These are phyloP conservation scores for Mesembryanthemum crystallinum DNA, from an alignment of 148 eudicot species.

Conservation along the genomic window DNA sequence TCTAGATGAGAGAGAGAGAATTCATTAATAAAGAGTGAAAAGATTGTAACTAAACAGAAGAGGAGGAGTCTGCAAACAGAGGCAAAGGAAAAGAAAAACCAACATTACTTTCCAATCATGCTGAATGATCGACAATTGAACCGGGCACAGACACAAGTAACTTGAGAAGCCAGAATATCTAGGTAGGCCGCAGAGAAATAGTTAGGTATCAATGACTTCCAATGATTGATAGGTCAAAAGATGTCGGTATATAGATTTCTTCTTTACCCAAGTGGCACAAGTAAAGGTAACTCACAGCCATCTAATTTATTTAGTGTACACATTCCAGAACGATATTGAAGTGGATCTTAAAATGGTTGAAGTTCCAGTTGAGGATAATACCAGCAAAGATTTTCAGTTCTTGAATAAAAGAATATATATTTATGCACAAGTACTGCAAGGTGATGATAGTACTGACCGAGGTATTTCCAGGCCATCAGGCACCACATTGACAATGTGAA, in stretches of 20 bases:
- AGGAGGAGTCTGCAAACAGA: no score
- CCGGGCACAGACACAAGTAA: no score
- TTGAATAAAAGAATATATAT: neutral
- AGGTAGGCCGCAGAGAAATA: no score
- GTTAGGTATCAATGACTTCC: no score
- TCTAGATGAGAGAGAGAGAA: no score
- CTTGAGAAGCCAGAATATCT: no score
- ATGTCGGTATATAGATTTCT: neutral
- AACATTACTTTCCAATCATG: no score
- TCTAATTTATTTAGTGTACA: neutral
- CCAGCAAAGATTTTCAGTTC: neutral
- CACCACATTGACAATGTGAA: conserved; percentile 87
- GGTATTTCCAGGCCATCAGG: conserved; percentile 95
- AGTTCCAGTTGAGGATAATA: neutral
- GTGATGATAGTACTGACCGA: conserved; percentile 49
- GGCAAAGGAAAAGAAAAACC: no score
- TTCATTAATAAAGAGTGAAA: no score
- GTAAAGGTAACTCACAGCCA: neutral
- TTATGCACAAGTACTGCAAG: neutral
- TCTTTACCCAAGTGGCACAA: neutral
- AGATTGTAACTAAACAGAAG: no score
- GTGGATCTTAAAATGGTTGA: neutral
- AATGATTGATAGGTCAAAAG: neutral
- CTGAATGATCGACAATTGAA: no score
- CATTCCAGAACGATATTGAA: neutral